Conservation (phyloP, 345 rosid genomes). For the Populus deltoides region DNA sequence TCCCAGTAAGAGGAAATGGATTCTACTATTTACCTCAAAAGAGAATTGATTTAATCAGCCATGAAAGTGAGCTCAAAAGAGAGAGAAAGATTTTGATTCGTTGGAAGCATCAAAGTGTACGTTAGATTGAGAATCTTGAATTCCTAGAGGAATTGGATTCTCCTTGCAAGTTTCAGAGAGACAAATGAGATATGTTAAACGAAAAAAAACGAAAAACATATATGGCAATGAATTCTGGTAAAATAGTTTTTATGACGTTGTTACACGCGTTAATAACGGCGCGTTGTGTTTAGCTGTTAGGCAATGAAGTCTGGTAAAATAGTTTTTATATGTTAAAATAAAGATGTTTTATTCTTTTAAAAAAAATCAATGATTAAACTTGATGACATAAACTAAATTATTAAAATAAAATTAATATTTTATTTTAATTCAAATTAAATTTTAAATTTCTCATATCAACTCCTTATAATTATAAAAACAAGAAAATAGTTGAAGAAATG, state of each 20-base stretch:
- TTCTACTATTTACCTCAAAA: conserved; percentile 30
- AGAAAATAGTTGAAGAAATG: too few species aligned
- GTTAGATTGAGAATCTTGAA: conserved; percentile 8
- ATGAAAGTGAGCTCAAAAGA: conserved; percentile 11
- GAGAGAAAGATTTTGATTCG: conserved; percentile 9
- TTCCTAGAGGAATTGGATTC: conserved; percentile 16
- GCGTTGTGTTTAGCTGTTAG: background rate
- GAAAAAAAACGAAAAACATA: background rate
- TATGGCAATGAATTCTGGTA: background rate
- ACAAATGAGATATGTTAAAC: background rate
- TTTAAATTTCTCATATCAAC: too few species aligned
- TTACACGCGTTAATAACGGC: background rate
- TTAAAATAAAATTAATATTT: too few species aligned
- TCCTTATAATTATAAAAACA: too few species aligned
- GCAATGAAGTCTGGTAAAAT: too few species aligned
- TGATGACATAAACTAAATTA: too few species aligned
- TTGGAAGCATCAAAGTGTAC: conserved; percentile 1
- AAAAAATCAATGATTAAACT: too few species aligned
- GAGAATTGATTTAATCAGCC: conserved; percentile 29
- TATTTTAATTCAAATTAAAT: too few species aligned
- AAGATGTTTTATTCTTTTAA: too few species aligned
- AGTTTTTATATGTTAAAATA: too few species aligned
- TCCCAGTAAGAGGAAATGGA: conserved; percentile 1
- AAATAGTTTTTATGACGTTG: background rate
- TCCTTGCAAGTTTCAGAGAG: background rate